Conservation (phyloP, 2,329 filamentous ascomycete species). For the Aspergillus sp. region DNA sequence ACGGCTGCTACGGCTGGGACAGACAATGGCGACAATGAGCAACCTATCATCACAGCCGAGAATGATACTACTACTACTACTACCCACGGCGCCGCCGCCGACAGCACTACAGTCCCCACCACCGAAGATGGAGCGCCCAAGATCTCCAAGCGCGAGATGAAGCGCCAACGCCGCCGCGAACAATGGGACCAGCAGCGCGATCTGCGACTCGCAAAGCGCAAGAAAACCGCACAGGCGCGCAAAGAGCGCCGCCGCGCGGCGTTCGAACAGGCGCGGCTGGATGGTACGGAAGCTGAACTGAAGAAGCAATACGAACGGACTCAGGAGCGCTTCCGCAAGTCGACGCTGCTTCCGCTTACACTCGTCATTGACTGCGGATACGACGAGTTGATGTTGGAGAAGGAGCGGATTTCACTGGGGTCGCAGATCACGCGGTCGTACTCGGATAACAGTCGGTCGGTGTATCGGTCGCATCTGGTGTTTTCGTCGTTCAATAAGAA, state of each 20-base stretch:
- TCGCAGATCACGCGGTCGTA: constrained; percentile 86
- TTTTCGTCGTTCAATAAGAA: constrained; percentile 75
- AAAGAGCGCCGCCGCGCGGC: constrained; percentile 51
- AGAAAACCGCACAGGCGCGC: constrained; percentile 57
- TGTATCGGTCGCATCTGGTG: constrained; percentile 69
- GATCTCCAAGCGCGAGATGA: constrained; percentile 83
- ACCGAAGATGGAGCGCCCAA: constrained; percentile 18
- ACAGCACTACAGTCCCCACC: neutral
- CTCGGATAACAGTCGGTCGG: constrained; percentile 75
- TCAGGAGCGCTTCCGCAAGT: constrained; percentile 32
- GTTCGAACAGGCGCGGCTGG: constrained; percentile 37
- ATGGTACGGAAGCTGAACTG: constrained; percentile 28
- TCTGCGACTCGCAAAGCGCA: constrained; percentile 58
- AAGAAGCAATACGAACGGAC: constrained; percentile 28
- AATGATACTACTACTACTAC: neutral
- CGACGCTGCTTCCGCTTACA: constrained; percentile 69
- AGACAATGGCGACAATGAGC: constrained; percentile 12
- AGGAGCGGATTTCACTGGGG: constrained; percentile 79
- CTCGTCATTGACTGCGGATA: constrained; percentile 91
- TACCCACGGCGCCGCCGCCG: constrained; percentile 4
- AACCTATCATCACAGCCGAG: neutral
- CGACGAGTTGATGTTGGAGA: constrained; percentile 83
- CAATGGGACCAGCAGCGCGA: constrained; percentile 74
- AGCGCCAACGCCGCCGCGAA: constrained; percentile 71
- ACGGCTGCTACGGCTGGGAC: neutral